Conservation (phyloP, 257 asterid genomes). For the Knoxia roxburghii region DNA sequence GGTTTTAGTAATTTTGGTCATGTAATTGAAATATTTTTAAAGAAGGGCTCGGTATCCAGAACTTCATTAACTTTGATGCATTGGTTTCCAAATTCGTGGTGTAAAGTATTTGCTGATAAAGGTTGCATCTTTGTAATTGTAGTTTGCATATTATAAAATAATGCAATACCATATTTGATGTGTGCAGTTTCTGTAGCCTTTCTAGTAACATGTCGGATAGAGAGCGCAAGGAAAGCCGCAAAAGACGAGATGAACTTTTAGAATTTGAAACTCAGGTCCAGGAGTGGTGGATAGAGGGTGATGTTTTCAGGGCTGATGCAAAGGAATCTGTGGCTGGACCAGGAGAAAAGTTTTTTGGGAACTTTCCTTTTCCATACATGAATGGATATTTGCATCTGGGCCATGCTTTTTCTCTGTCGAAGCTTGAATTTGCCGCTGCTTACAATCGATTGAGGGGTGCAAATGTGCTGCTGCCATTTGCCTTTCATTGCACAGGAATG, state of each 20-base stretch:
- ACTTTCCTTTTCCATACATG: constrained; percentile 92
- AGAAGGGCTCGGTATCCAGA: too few relatives aligned
- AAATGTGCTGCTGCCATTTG: constrained; percentile 80
- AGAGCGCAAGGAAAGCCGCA: constrained; percentile 47
- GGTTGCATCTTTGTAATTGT: neutral
- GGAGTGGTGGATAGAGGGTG: constrained; percentile 64
- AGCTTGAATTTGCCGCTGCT: constrained; percentile 88
- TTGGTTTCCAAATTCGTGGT: too few relatives aligned
- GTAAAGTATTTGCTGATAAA: neutral
- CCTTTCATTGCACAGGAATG: constrained; percentile 94
- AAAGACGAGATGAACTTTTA: constrained; percentile 25
- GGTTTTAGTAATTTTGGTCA: neutral
- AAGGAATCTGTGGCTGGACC: constrained; percentile 52
- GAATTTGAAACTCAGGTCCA: constrained; percentile 55
- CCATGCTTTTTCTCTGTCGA: constrained; percentile 81
- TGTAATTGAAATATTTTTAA: neutral
- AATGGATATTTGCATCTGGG: constrained; percentile 91
- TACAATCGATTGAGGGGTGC: constrained; percentile 87
- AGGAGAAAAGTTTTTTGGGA: constrained; percentile 85
- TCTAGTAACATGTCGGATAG: constrained; percentile 53
- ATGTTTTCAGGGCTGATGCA: constrained; percentile 69
- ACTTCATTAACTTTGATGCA: too few relatives aligned
- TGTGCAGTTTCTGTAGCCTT: constrained; percentile 32
- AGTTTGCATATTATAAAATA: neutral
- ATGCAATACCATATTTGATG: neutral